These are phyloP conservation scores for Ensete ventricosum DNA, from an alignment of 176 grass and related monocot genomes.

Conservation along the genomic window DNA sequence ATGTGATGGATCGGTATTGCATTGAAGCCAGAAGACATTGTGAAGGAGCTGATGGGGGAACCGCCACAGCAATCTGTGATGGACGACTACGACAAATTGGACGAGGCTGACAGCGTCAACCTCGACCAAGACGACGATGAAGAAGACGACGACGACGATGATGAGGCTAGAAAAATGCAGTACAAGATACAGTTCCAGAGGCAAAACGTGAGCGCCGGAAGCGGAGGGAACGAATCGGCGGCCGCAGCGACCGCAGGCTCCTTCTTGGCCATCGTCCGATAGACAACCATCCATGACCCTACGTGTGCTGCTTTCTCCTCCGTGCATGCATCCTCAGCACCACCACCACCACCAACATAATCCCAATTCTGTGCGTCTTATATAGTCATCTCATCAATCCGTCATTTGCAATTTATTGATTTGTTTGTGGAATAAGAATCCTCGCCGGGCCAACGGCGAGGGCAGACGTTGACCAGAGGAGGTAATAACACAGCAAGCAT, in stretches of 20 bases:
- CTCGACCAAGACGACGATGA: background rate
- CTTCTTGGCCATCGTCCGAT: slow-evolving; percentile 90
- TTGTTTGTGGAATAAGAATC: slow-evolving; percentile 73
- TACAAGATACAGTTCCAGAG: slow-evolving; percentile 16
- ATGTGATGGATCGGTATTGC: slow-evolving; percentile 5
- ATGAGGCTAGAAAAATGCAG: slow-evolving; percentile 2
- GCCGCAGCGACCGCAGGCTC: slow-evolving; percentile 52
- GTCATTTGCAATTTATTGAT: slow-evolving; percentile 80
- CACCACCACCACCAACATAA: slow-evolving; percentile 31
- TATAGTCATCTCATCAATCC: slow-evolving; percentile 10
- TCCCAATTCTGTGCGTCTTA: slow-evolving; percentile 29
- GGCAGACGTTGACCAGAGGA: slow-evolving; percentile 23
- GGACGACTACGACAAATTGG: slow-evolving; percentile 21
- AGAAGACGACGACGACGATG: background rate
- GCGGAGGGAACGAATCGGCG: slow-evolving; percentile 18
- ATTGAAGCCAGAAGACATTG: slow-evolving; percentile 26
- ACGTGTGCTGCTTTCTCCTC: slow-evolving; percentile 13
- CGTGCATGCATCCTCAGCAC: slow-evolving; percentile 21
- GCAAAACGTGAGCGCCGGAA: background rate
- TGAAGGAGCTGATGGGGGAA: slow-evolving; percentile 25
- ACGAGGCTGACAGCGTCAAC: slow-evolving; percentile 24
- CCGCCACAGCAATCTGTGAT: slow-evolving; percentile 28
- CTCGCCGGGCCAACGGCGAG: slow-evolving; percentile 32
- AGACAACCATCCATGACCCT: slow-evolving; percentile 37
- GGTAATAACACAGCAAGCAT: slow-evolving; percentile 28